These are phyloP conservation scores for Tothia fuscella DNA, from an alignment of 2,329 filamentous ascomycete species.

Conservation along the genomic window DNA sequence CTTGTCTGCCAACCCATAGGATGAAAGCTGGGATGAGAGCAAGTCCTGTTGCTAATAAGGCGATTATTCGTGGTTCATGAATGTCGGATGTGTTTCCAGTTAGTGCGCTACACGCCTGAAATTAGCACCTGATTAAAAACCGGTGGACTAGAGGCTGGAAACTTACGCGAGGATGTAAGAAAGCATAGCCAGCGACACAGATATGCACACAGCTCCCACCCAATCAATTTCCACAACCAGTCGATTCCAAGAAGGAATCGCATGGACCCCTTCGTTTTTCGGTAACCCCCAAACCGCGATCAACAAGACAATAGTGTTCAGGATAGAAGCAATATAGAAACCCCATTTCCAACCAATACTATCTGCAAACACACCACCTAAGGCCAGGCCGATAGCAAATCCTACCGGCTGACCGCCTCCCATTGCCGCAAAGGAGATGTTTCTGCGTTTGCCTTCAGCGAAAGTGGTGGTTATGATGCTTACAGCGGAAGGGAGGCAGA, in stretches of 20 bases:
- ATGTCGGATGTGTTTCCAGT: constrained; percentile 32
- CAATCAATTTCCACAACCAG: constrained; percentile 40
- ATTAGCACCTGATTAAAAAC: neutral
- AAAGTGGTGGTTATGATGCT: constrained; percentile 37
- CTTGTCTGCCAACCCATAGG: constrained; percentile 41
- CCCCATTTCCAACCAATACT: constrained; percentile 40
- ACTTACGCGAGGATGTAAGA: constrained; percentile 38
- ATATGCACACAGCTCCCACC: constrained; percentile 37
- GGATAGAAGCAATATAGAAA: constrained; percentile 36
- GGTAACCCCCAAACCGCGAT: constrained; percentile 15
- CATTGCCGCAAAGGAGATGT: constrained; percentile 40
- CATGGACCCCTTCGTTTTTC: constrained; percentile 4
- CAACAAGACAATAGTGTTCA: constrained; percentile 23
- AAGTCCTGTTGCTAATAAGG: constrained; percentile 33
- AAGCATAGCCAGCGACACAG: constrained; percentile 35
- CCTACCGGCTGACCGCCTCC: constrained; percentile 40
- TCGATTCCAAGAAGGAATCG: neutral
- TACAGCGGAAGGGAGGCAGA: constrained; percentile 38
- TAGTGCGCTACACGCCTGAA: constrained; percentile 17
- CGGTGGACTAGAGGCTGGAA: neutral
- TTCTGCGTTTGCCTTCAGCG: constrained; percentile 34
- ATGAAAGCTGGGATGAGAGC: constrained; percentile 38
- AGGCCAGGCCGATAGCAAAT: constrained; percentile 38
- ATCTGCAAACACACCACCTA: constrained; percentile 39
- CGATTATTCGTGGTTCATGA: constrained; percentile 32